These are phyloP conservation scores for Hypoxylon cercidicola DNA, from an alignment of 495 filamentous ascomycete genomes.

Conservation along the genomic window DNA sequence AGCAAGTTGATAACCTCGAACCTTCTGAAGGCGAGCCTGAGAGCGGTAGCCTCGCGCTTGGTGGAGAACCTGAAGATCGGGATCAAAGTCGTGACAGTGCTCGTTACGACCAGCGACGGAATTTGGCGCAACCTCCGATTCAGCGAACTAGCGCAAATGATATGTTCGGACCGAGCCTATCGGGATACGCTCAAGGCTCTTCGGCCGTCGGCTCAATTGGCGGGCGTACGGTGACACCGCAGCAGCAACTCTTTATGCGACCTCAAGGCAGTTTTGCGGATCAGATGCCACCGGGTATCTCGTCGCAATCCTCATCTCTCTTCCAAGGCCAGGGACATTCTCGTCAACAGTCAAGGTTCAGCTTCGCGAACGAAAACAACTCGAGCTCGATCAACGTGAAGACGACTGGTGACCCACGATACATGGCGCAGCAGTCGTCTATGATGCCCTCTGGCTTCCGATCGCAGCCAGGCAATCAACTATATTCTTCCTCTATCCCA, in stretches of 20 bases:
- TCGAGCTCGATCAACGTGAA: slow-evolving; percentile 77
- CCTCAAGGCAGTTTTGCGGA: slow-evolving; percentile 70
- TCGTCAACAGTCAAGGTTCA: slow-evolving; percentile 88
- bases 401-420: slow-evolving; percentile 80
- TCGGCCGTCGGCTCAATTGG: slow-evolving; percentile 63
- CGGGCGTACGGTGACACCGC: slow-evolving; percentile 81
- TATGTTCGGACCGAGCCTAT: slow-evolving; percentile 63
- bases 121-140: slow-evolving; percentile 77
- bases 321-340: slow-evolving; percentile 83
- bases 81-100: slow-evolving; percentile 63
- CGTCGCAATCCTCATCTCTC: slow-evolving; percentile 61
- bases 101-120: slow-evolving; percentile 59
- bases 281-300: slow-evolving; percentile 61
- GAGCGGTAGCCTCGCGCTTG: slow-evolving; percentile 84
- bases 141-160: slow-evolving; percentile 67
- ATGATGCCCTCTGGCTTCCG: slow-evolving; percentile 82
- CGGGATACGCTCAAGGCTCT: slow-evolving; percentile 62
- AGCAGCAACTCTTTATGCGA: slow-evolving; percentile 75
- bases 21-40: slow-evolving; percentile 67
- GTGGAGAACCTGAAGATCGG: slow-evolving; percentile 88
- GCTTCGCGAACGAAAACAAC: slow-evolving; percentile 76
- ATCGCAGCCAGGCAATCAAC: slow-evolving; percentile 69
- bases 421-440: slow-evolving; percentile 88
- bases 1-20: slow-evolving; percentile 49
- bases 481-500: slow-evolving; percentile 76